These are phyloP conservation scores for Colletotrichum scovillei DNA, from an alignment of 2,329 filamentous ascomycete genomes.

Conservation along the genomic window DNA sequence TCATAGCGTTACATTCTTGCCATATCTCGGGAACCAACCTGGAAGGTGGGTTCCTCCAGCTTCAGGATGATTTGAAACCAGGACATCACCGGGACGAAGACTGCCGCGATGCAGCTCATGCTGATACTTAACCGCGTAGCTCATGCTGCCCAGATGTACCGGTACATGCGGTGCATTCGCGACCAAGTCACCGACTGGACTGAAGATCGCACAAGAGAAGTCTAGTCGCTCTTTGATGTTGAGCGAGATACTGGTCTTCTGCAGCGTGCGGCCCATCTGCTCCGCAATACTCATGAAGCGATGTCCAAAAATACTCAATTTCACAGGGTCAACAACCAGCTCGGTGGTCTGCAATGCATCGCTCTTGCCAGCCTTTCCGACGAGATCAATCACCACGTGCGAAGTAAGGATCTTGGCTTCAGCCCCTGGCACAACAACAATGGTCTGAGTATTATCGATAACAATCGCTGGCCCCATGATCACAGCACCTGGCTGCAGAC, in stretches of 20 bases:
- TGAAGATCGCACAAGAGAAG: conserved; percentile 81
- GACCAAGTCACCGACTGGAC: conserved; percentile 78
- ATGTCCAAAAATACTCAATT: not conserved
- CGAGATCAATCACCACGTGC: too few relatives aligned
- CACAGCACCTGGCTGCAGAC: too few relatives aligned
- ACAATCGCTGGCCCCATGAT: too few relatives aligned
- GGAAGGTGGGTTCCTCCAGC: conserved; percentile 86
- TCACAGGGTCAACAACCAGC: not conserved
- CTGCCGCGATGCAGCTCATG: conserved; percentile 83
- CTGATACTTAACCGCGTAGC: conserved; percentile 81
- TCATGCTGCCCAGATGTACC: conserved; percentile 85
- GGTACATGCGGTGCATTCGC: conserved; percentile 84
- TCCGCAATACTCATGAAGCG: not conserved
- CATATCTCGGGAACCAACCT: conserved; percentile 42
- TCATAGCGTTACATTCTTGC: too few relatives aligned
- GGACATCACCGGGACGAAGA: conserved; percentile 80
- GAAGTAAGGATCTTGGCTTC: too few relatives aligned
- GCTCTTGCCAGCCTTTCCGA: too few relatives aligned
- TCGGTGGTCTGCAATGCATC: not conserved
- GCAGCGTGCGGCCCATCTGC: conserved; percentile 72
- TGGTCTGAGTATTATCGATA: too few relatives aligned
- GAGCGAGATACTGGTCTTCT: conserved; percentile 46
- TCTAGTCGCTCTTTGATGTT: conserved; percentile 59
- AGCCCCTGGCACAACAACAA: too few relatives aligned
- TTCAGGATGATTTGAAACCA: conserved; percentile 86